Evolutionary conservation across 2,329 filamentous ascomycete species (phyloP).

Genomic region (Aureobasidium namibiae): DNA sequence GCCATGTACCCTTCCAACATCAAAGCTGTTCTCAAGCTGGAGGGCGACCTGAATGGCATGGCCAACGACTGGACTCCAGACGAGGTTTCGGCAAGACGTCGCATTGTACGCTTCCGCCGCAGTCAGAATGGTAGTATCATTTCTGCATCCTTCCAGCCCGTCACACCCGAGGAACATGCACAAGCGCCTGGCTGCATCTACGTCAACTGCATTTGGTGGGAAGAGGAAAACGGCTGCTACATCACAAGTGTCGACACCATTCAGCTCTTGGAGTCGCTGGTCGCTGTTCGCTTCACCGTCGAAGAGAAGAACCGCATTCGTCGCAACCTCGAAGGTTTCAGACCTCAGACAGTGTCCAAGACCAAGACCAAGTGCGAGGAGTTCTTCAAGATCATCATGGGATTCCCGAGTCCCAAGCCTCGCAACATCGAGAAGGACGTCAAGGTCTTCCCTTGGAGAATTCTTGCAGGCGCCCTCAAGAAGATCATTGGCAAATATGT

Average conservation of each 20-base stretch:
- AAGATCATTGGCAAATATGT: conserved; percentile 98
- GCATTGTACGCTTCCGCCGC: conserved; percentile 83
- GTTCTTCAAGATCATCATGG: conserved; percentile 99
- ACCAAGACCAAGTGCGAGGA: conserved; percentile 81
- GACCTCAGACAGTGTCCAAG: conserved; percentile 88
- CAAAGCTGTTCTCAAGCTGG: conserved; percentile 78
- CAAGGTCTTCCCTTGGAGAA: conserved; percentile 97
- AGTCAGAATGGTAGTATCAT: conserved; percentile 76
- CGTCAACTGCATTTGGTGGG: conserved; percentile 97
- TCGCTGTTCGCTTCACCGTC: conserved; percentile 79
- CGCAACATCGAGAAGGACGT: conserved; percentile 98
- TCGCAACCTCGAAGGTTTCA: conserved; percentile 89
- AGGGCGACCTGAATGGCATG: conserved; percentile 80
- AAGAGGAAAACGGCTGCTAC: conserved; percentile 80
- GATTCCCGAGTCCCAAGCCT: conserved; percentile 87
- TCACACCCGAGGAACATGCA: conserved; percentile 59
- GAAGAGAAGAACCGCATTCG: conserved; percentile 98
- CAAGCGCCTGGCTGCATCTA: conserved; percentile 78
- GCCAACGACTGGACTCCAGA: conserved; percentile 72
- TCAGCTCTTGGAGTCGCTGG: conserved; percentile 82
- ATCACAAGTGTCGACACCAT: conserved; percentile 98
- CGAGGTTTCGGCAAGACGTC: conserved; percentile 68
- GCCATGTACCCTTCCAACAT: conserved; percentile 60
- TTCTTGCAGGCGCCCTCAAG: conserved; percentile 76
- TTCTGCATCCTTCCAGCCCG: conserved; percentile 68